These are phyloP conservation scores for Aspergillus tanneri DNA, from an alignment of 2,329 filamentous ascomycete species.

Conservation along the genomic window DNA sequence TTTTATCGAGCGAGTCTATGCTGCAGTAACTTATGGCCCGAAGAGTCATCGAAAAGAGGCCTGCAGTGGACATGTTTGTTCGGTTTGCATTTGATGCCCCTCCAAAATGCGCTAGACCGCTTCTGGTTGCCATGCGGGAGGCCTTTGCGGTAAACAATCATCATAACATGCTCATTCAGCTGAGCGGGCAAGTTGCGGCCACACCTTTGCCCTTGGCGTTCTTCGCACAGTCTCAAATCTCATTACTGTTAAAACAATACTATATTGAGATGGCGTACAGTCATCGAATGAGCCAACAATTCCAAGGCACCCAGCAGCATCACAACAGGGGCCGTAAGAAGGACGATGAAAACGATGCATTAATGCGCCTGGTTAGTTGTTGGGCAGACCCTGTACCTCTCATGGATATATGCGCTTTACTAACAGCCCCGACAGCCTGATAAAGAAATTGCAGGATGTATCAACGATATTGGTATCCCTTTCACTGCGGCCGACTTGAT, in stretches of 20 bases:
- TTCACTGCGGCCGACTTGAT: constrained; percentile 84
- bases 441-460: constrained; percentile 89
- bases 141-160: constrained; percentile 38
- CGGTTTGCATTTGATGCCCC: constrained; percentile 32
- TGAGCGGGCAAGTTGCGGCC: constrained; percentile 9
- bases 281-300: constrained; percentile 53
- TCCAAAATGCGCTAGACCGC: constrained; percentile 31
- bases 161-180: constrained; percentile 29
- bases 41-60: constrained; percentile 29
- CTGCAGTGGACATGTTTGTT: constrained; percentile 36
- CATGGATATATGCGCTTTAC: neutral
- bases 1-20: constrained; percentile 16
- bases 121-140: constrained; percentile 27
- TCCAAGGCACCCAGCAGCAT: constrained; percentile 48
- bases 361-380: constrained; percentile 56
- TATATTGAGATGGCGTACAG: constrained; percentile 49
- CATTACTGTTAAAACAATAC: constrained; percentile 1
- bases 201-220: constrained; percentile 10
- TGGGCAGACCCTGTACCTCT: no score
- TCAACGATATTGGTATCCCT: constrained; percentile 91
- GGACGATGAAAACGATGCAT: constrained; percentile 57
- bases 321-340: constrained; percentile 53
- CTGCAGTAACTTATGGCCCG: constrained; percentile 5
- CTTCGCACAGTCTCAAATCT: neutral
- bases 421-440: constrained; percentile 50